A percentile compares a stretch with the other conserved stretches of the same genome.
Conservation (phyloP, 768 basidiomycete species). For the Amyloporia xantha region DNA sequence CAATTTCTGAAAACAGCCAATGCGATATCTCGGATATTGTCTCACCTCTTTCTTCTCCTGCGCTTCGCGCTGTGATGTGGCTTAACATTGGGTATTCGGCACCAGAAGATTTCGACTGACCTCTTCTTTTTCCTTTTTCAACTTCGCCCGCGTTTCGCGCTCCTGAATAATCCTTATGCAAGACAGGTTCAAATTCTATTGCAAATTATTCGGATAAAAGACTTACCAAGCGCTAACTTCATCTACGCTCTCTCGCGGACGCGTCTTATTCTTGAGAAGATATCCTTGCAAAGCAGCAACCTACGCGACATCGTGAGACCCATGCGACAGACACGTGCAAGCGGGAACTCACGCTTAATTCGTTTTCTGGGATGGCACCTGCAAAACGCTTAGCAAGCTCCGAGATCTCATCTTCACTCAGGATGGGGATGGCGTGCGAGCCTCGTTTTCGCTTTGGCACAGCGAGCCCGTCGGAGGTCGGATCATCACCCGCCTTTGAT, state of each 20-base stretch:
- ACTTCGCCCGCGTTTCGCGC: conserved; percentile 75
- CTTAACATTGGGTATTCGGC: conserved; percentile 1
- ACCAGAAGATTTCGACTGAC: conserved; percentile 22
- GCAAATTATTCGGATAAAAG: neutral
- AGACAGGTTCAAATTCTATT: neutral
- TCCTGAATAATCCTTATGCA: conserved; percentile 54
- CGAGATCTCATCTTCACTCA: conserved; percentile 71
- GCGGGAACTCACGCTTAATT: conserved; percentile 62
- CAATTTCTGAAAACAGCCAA: neutral
- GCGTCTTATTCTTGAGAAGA: conserved; percentile 82
- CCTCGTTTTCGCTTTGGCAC: conserved; percentile 70
- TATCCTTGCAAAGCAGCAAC: conserved; percentile 84
- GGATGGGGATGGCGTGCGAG: conserved; percentile 55
- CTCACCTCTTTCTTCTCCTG: conserved; percentile 68
- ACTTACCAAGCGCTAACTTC: conserved; percentile 68
- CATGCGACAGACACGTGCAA: too few relatives aligned
- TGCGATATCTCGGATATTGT: neutral
- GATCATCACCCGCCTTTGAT: conserved; percentile 11
- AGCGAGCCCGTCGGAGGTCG: conserved; percentile 46
- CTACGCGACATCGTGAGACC: conserved; percentile 28
- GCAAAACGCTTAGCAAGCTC: conserved; percentile 78
- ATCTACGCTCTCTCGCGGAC: conserved; percentile 79
- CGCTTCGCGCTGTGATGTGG: conserved; percentile 54
- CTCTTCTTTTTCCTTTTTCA: conserved; percentile 75
- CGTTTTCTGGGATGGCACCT: conserved; percentile 78